A percentile compares a stretch with the other conserved stretches of the same genome.
Evolutionary conservation across 2,329 filamentous ascomycete species (phyloP).

Genomic region (Stagonosporopsis chrysanthemi): DNA sequence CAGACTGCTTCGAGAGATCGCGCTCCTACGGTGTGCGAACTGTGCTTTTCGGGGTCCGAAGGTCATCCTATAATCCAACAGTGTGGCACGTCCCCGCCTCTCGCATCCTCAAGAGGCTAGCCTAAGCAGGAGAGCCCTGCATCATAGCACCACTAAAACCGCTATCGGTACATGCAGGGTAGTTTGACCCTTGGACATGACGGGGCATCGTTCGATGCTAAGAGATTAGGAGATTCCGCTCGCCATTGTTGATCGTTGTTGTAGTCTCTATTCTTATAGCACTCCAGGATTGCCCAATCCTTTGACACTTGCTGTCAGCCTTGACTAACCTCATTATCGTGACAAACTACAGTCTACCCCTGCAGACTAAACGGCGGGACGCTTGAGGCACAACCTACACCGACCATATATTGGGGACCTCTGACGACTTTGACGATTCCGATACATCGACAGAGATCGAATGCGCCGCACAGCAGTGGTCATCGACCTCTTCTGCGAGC

Average conservation of each 20-base stretch:
- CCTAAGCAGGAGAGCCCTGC: slow-evolving; percentile 14
- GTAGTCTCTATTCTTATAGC: slow-evolving; percentile 6
- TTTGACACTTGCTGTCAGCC: slow-evolving; percentile 6
- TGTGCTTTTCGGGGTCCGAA: slow-evolving; percentile 10
- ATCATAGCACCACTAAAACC: slow-evolving; percentile 3
- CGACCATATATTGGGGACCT: background rate
- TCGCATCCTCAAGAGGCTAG: slow-evolving; percentile 6
- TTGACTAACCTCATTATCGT: background rate
- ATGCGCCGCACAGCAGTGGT: background rate
- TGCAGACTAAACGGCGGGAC: slow-evolving; percentile 3
- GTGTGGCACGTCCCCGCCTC: background rate
- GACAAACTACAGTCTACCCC: background rate
- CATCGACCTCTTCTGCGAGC: slow-evolving; percentile 4
- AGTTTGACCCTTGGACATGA: slow-evolving; percentile 11
- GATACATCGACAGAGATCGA: background rate
- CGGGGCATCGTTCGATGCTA: slow-evolving; percentile 13
- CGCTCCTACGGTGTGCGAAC: background rate
- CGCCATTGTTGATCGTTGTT: slow-evolving; percentile 6
- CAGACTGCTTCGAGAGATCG: slow-evolving; percentile 1
- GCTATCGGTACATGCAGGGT: slow-evolving; percentile 6
- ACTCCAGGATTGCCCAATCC: background rate
- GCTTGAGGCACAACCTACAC: background rate
- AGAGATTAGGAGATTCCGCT: slow-evolving; percentile 12
- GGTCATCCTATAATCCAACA: background rate
- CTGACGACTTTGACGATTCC: background rate